Evolutionary conservation across 2,329 filamentous ascomycete genomes (phyloP), one percentile per base, ranked within the genome.

Genomic region (Bisporella sp.): DNA sequence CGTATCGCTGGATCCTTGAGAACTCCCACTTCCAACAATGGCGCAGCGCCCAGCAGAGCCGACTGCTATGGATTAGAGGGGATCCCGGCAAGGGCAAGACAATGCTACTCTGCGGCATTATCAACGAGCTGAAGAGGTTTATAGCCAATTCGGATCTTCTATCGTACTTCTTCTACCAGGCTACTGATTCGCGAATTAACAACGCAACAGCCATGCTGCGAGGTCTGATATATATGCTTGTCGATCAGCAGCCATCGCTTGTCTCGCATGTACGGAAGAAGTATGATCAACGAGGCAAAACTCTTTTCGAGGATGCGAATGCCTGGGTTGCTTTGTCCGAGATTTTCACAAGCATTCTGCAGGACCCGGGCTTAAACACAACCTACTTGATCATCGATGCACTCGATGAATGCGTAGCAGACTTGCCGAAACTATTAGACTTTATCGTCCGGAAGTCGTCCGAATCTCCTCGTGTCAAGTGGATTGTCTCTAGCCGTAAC

Each of bases 131-230:
- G 21, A 21, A 11, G 41, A 43, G 4, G 41, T 28, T 4, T 2
- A 43, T 3, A 2, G 41, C 41, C 28, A 12, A 12, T 37, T n/a
- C 21, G 41, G 41, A 11, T 43, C 41, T 12, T 13, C 12, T n/a
- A n/a, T 54, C 37, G 1, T 47, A 50, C 45, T 73, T 72, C 59
- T 71, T 76, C 59, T 76, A 69, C 57, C 66, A 77, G 54, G 60
- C 62, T 7, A 67, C 66, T 4, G 58, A 73, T 40, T n/a, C 50
- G 1, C 50, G 57, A 1, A 39, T 73, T 30, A 73, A 71, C 49
- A 71, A 56, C 45, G 68, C 68, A 0, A 64, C 57, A 0, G 62
- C 70, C 1, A 67, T 75, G 0, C 54, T 77, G 1, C 65, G 69
- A 0, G 71, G 74, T 0, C 61, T 78, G 0, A 60, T 76, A 0